These are phyloP conservation scores for Penicillium sp. DNA, from an alignment of 2,329 filamentous ascomycete genomes.

Conservation along the genomic window DNA sequence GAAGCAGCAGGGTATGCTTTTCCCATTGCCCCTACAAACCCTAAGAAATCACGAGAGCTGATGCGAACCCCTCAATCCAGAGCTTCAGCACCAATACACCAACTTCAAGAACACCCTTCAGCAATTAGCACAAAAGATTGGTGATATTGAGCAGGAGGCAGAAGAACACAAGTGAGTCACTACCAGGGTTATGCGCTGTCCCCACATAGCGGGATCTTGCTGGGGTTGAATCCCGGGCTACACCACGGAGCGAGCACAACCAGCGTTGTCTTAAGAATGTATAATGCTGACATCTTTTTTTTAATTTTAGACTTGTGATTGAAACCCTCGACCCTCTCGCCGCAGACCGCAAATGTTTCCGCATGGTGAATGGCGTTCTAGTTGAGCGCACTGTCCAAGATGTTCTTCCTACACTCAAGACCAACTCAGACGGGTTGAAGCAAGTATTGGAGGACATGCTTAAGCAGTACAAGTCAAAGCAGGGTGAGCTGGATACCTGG, in stretches of 20 bases:
- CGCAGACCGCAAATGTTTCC: constrained; percentile 91
- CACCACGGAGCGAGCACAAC: neutral
- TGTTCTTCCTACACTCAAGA: constrained; percentile 85
- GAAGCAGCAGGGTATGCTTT: constrained; percentile 48
- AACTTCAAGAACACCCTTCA: constrained; percentile 72
- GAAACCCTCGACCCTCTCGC: constrained; percentile 84
- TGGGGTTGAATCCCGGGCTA: neutral
- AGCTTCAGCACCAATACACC: constrained; percentile 52
- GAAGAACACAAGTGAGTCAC: constrained; percentile 91
- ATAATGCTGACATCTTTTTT: constrained; percentile 18
- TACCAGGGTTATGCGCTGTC: neutral
- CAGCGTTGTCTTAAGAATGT: neutral
- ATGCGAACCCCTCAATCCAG: constrained; percentile 28
- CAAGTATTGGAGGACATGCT: constrained; percentile 92
- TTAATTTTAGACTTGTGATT: constrained; percentile 80
- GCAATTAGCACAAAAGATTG: constrained; percentile 92
- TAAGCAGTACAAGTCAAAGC: constrained; percentile 94
- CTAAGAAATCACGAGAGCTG: constrained; percentile 1
- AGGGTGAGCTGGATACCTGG: constrained; percentile 96
- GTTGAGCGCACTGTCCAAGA: constrained; percentile 93
- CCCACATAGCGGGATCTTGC: neutral
- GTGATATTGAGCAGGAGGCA: constrained; percentile 93
- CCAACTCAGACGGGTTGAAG: constrained; percentile 88
- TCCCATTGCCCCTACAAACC: neutral
- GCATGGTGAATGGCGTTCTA: constrained; percentile 95